Base-by-base conservation (phyloP, 805 yeast species). In the Sugiyamaella marilandica region DNA sequence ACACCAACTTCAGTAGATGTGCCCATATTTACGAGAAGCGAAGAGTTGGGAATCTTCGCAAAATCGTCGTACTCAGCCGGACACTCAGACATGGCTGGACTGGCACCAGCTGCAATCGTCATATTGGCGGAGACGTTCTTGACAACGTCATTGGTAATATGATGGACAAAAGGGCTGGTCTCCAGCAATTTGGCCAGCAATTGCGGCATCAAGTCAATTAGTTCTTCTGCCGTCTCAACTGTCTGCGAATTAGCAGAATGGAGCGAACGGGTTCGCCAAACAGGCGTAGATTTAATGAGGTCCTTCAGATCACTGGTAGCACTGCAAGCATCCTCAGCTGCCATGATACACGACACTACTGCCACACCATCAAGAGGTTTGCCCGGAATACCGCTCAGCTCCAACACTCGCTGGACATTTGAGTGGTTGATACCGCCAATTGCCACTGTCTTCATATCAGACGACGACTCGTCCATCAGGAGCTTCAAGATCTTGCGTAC, bases 41-140 rank as follows among this genome's bases (percentile, higher is more conserved):
- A 78, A 1, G 80, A 64, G 45, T 76, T 67, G 5, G 87, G 81
- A 21, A 79, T 68, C 0, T 63, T 57, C 0, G 92, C 81, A 47
- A 91, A 74, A 18, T 85, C 92, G 5, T 66, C 76, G 59, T 78
- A 89, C 62, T 91, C 97, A 1, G 74, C 77, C 0, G 73, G 62
- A 35, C 82, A 74, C 62, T 87, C 95, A 16, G 94, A 83, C 97
- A 90, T 90, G 16, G 87, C 82, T 1, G 97, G 97, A 1, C 95
- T 83, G 0, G 85, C 94, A 3, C 95, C 95, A 16, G 85, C 69
- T 0, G 97, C 89, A 52, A 91, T 71, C 0, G 94, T 81, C 5
- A 87, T 87, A 63, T 90, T 90, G 5, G 97, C 97, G 53, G 90
- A 84, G 64, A 87, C 82, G 65, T 87, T 86, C 63, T 87, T 87